Conservation (phyloP, 1,284 basidiomycete species). For the Moesziomyces parantarcticus region DNA sequence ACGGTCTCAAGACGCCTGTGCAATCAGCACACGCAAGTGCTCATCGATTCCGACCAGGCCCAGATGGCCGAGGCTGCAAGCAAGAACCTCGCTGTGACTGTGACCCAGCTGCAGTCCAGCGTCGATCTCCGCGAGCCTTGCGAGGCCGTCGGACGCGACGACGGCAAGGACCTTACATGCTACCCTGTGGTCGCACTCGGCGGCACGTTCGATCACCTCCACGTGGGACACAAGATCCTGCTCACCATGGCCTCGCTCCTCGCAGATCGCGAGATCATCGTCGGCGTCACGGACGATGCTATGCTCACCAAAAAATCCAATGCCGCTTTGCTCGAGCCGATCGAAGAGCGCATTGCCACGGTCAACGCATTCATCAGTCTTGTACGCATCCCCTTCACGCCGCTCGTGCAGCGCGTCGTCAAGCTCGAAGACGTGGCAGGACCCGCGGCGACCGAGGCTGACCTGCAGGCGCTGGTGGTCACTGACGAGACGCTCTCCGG, state of each 20-base stretch:
- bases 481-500: conserved; percentile 65
- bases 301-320: conserved; percentile 82
- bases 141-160: conserved; percentile 23
- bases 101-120: conserved; percentile 6
- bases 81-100: conserved; percentile 8
- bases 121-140: conserved; percentile 3
- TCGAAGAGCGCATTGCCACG: conserved; percentile 69
- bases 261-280: conserved; percentile 80
- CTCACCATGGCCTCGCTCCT: conserved; percentile 90
- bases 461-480: conserved; percentile 58
- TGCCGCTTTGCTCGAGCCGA: conserved; percentile 77
- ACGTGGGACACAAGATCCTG: conserved; percentile 96
- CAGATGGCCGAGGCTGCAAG: conserved; percentile 1
- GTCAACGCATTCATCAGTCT: conserved; percentile 59
- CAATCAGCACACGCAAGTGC: conserved; percentile 3
- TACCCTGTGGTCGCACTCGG: conserved; percentile 71
- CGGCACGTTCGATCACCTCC: conserved; percentile 95
- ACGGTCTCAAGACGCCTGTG: conserved; percentile 6
- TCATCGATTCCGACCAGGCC: conserved; percentile 14
- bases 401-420: conserved; percentile 50
- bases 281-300: conserved; percentile 82
- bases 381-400: conserved; percentile 26
- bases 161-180: conserved; percentile 24
- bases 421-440: conserved; percentile 61
- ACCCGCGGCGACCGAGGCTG: conserved; percentile 59